A percentile compares a stretch with the other conserved stretches of the same genome.
These are phyloP conservation scores for Diutina siamensis DNA, from an alignment of 1,139 yeast genomes.

Conservation along the genomic window DNA sequence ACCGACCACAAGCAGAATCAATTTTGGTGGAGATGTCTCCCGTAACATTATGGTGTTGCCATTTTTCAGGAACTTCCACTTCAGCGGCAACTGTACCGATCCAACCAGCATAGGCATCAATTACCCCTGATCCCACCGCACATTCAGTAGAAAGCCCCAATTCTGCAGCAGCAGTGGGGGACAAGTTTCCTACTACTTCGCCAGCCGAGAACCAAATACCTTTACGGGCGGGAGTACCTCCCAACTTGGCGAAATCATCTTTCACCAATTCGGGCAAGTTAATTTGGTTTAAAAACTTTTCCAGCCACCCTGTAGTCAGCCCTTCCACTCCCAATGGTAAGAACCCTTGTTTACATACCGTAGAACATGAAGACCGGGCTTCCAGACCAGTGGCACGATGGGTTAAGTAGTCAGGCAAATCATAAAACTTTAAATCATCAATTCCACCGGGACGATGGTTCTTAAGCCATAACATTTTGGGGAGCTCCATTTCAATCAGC, in stretches of 20 bases:
- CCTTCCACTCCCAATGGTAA: slow-evolving; percentile 87
- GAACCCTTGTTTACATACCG: slow-evolving; percentile 92
- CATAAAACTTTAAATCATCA: slow-evolving; percentile 70
- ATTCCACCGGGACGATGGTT: slow-evolving; percentile 67
- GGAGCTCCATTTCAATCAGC: slow-evolving; percentile 97
- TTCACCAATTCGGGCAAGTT: slow-evolving; percentile 69
- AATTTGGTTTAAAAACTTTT: slow-evolving; percentile 54
- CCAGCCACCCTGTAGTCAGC: slow-evolving; percentile 81
- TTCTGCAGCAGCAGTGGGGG: slow-evolving; percentile 59
- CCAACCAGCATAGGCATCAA: slow-evolving; percentile 99
- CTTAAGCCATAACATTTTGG: slow-evolving; percentile 94
- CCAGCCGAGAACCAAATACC: slow-evolving; percentile 81
- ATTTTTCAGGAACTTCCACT: slow-evolving; percentile 41
- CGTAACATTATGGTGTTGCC: slow-evolving; percentile 22
- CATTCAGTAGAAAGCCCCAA: slow-evolving; percentile 73
- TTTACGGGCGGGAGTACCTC: slow-evolving; percentile 68
- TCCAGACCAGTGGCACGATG: slow-evolving; percentile 83
- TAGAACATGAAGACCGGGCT: slow-evolving; percentile 78
- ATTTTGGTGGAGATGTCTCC: slow-evolving; percentile 14
- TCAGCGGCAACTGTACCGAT: slow-evolving; percentile 94
- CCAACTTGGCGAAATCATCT: slow-evolving; percentile 66
- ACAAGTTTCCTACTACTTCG: slow-evolving; percentile 67
- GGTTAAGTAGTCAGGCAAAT: slow-evolving; percentile 81
- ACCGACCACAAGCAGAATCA: slow-evolving; percentile 62
- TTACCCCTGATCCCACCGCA: slow-evolving; percentile 88